Evolutionary conservation across 257 asterid genomes (phyloP), one percentile per base, ranked within the genome.

Genomic region (Apocynum venetum): DNA sequence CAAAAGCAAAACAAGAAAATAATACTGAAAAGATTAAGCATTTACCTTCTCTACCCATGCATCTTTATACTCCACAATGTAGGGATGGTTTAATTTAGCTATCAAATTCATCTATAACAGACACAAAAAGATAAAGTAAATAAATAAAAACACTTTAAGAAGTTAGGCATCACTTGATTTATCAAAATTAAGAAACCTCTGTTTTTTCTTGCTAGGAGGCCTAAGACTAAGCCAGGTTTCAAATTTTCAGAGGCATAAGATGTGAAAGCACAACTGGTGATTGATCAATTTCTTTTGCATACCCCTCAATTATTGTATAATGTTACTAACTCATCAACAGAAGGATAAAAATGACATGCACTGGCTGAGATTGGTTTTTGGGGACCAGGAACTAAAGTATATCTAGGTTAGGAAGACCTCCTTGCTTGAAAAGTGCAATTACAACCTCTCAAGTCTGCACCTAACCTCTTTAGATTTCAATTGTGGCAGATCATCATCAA

Each of bases 11-110:
- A 67, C 59, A 14, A 0, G 36, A 65, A 63, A 25, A 38, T 41
- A 35, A 25, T 9, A 38, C 36, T 35, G 12, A 44, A 71, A 40
- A 25, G 15, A 53, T 38, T 35, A 73, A 38, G 64, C 13, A 53
- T 51, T 12, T 73, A 91, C 99, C 98, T 93, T 88, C 44, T 93
- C 99, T 60, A 91, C 90, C 99, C 99, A 96, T 78, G 96, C 91
- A 87, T 93, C 98, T 81, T 90, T 96, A 83, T 82, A 95, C 73
- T 90, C 91, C 73, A 93, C 87, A 10, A 93, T 90, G 77, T 95
- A 95, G 2, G 99, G 99, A 83, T 95, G 99, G 19, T 80, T 77
- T 76, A 95, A 80, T 76, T 89, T 90, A 5, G 89, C 87, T 66
- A 93, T 87, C 77, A 87, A 81, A 87, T 82, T 82, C 97, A 95